These are phyloP conservation scores for Panus rudis DNA, from an alignment of 768 basidiomycete genomes.

Conservation along the genomic window DNA sequence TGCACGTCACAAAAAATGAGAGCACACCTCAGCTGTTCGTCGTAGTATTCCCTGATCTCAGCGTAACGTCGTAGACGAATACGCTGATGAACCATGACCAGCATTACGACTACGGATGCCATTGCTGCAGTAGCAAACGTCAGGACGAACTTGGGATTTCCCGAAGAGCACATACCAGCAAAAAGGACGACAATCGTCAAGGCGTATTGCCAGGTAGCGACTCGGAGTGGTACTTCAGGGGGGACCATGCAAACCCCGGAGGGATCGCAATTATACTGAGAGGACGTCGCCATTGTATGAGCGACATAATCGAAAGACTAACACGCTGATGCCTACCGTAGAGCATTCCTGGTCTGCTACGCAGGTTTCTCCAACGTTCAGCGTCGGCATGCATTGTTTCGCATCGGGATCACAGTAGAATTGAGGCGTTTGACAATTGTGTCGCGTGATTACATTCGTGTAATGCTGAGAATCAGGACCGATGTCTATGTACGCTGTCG, in stretches of 20 bases:
- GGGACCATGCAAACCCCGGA: conserved; percentile 25
- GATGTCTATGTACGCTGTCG: conserved; percentile 43
- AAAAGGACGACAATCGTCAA: conserved; percentile 31
- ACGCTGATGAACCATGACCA: conserved; percentile 36
- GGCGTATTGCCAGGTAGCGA: conserved; percentile 40
- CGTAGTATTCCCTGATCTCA: conserved; percentile 41
- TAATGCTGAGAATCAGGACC: conserved; percentile 32
- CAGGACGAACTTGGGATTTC: background rate
- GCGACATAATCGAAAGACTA: background rate
- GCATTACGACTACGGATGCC: conserved; percentile 27
- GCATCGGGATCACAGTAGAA: conserved; percentile 47
- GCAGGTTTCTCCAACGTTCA: conserved; percentile 37
- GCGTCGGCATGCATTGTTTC: conserved; percentile 38
- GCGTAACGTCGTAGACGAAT: conserved; percentile 31
- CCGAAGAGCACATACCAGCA: conserved; percentile 27
- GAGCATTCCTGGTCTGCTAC: conserved; percentile 47
- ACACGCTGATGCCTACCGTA: conserved; percentile 24
- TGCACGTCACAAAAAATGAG: background rate
- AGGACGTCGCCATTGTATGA: background rate
- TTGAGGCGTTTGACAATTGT: conserved; percentile 48
- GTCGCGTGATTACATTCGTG: conserved; percentile 45
- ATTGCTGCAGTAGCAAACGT: conserved; percentile 28
- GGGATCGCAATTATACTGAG: conserved; percentile 26
- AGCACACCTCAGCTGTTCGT: conserved; percentile 35
- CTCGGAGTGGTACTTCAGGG: conserved; percentile 30